Base-by-base conservation (phyloP, 805 yeast genomes). In the Metschnikowia anglica region DNA sequence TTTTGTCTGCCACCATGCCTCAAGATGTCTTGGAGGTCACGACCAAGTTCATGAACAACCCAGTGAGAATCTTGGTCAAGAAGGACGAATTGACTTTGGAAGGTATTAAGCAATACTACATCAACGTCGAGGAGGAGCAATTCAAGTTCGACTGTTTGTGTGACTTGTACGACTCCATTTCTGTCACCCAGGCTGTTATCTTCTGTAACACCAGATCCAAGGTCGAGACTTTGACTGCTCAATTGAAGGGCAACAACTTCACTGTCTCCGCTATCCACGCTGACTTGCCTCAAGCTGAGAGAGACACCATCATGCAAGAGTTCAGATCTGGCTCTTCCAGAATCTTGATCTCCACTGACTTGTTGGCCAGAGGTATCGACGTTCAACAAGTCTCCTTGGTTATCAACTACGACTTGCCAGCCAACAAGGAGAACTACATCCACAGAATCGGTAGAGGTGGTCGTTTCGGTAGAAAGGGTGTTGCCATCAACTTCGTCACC, bases 391-490 rank as follows among this genome's bases (percentile, higher is more conserved):
- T 90, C 44, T 88, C 96, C 24, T 77, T 91, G 55, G 98, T 90
- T 51, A 87, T 90, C 54, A 90, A 90, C 76, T 90, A 88, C 73
- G 98, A 90, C 68, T 72, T 90, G 58, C 97, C 97, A 33, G 76
- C 80, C 54, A 85, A 84, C 73, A 81, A 85, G 67, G 97, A 90
- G 70, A 90, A 88, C 75, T 91, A 93, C 68, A 85, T 91, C 60
- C 99, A 91, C 73, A 81, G 99, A 74, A 95, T 91, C 60, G 99
- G 99, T 68, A 83, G 99, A 74, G 88, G 95, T 57, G 99, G 99
- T 61, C 83, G 99, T 70, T 91, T 91, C 76, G 99, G 99, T 65
- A 81, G 99, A 70, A 91, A 90, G 74, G 99, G 99, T 76, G 91
- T 88, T 50, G 97, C 98, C 49, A 86, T 91, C 65, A 93, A 90